phyloP scores from a whole-genome alignment of 2,329 filamentous ascomycete species.

The Ceratocystis cubensis region DNA sequence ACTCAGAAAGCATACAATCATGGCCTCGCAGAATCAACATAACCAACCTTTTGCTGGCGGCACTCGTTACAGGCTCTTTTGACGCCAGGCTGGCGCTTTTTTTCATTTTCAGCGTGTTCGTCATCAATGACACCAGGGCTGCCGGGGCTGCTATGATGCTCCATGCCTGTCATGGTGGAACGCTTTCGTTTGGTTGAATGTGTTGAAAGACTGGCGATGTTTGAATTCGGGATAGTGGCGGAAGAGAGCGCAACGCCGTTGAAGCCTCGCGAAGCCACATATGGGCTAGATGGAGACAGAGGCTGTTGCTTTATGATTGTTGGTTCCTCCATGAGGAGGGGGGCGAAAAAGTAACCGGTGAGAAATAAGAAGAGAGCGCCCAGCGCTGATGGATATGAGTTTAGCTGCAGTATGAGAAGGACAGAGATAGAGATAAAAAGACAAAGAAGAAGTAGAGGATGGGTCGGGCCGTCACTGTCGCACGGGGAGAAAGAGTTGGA shows the following conservation, averaged over 20 bases:
- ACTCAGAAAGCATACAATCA: constrained; percentile 14
- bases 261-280: constrained; percentile 15
- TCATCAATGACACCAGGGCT: constrained; percentile 48
- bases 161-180: constrained; percentile 38
- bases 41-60: constrained; percentile 67
- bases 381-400: background rate
- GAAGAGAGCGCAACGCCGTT: constrained; percentile 22
- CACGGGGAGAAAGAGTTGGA: background rate
- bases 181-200: constrained; percentile 51
- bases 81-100: constrained; percentile 53
- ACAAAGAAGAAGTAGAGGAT: background rate
- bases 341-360: background rate
- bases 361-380: background rate
- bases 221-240: constrained; percentile 35
- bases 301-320: constrained; percentile 11
- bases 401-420: background rate
- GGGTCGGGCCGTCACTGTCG: background rate
- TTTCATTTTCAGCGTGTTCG: constrained; percentile 42
- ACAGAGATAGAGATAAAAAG: background rate
- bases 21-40: background rate
- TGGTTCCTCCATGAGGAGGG: constrained; percentile 12
- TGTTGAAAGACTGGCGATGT: constrained; percentile 30
- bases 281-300: constrained; percentile 14
- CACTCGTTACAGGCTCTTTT: constrained; percentile 79
- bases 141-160: constrained; percentile 44